phyloP scores from a whole-genome alignment of 306 rosid species.

The Fragaria iinumae region DNA sequence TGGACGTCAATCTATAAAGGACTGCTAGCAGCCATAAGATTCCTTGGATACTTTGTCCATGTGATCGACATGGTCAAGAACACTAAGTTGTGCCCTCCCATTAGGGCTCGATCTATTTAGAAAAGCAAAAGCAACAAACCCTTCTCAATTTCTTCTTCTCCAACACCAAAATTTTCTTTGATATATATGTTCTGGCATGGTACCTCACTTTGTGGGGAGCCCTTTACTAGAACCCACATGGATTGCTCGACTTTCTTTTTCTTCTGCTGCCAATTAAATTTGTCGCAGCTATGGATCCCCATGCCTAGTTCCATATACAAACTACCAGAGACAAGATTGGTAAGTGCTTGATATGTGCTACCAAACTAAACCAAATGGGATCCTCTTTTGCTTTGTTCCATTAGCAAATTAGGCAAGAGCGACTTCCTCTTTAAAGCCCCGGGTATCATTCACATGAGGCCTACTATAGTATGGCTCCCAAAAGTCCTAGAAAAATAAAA shows the following conservation, averaged over 20 bases:
- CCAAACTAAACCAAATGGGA: constrained; percentile 7
- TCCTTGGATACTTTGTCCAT: constrained; percentile 1
- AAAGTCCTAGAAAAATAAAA: not conserved
- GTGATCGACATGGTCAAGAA: constrained; percentile 16
- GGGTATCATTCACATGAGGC: constrained; percentile 16
- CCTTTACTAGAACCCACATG: constrained; percentile 4
- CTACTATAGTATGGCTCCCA: not conserved
- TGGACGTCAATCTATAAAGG: not conserved
- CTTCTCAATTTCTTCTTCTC: constrained; percentile 1
- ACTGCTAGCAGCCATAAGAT: not conserved
- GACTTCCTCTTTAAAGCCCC: constrained; percentile 2
- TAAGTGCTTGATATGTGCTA: not conserved
- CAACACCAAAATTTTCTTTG: not conserved
- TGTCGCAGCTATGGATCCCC: constrained; percentile 8
- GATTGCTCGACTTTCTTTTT: not conserved
- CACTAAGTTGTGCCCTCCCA: constrained; percentile 3
- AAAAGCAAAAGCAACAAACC: constrained; percentile 15
- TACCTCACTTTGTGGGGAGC: not conserved
- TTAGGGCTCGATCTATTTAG: not conserved
- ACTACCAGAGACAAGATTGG: not conserved
- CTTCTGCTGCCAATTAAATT: not conserved
- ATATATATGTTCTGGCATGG: not conserved
- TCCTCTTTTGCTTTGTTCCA: not conserved
- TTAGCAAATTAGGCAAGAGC: not conserved
- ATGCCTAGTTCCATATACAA: not conserved